Base-by-base conservation (phyloP, 2,329 filamentous ascomycete species). In the Arthroderma uncinatum region DNA sequence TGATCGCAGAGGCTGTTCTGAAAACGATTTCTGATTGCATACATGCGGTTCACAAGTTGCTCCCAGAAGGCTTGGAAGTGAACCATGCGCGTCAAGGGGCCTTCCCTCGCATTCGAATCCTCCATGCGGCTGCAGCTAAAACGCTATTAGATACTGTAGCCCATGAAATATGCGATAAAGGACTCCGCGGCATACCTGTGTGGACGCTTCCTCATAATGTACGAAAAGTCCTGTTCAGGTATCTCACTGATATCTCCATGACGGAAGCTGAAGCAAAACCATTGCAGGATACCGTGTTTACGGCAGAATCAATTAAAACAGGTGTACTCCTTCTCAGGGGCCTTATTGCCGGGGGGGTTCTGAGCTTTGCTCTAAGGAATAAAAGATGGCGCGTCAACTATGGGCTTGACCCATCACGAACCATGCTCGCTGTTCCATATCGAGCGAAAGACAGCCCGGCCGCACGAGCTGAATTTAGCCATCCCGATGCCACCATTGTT, bases 311-410 rank as follows among this genome's bases (percentile, higher is more conserved):
- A 55, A 73, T 0, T 59, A 61, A 0, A 52, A 52, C 44, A 3
- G 53, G 60, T 1, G 61, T 73, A 1, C 65, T 72, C 33, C 56
- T 71, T 1, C 33, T 70, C 4, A 60, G 67, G 2, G 71, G 84
- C 0, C 71, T 87, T 0, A 66, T 87, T 7, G 78, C 79, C 0
- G 67, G 73, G 0, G 78, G 80, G 0, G 69, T 87, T 0, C 62
- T 87, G 0, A 62, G 62, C 0, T 85, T 83, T 59, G 72, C 71
- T 0, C 68, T 87, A 0, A 66, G 70, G 0, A 68, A 77, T 9
- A 86, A 86, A 62, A 71, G 83, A 1, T 87, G 81, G 80, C 68
- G 79, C 2, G 83, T 88, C 0, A 78, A 86, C 57, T 88, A 83
- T 59, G 84, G 85, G 0, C 70, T 79, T 0, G 76, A 82, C 62